Conservation (phyloP, 371 early-diverging fungal genomes). For the Rhizopus delemar region DNA sequence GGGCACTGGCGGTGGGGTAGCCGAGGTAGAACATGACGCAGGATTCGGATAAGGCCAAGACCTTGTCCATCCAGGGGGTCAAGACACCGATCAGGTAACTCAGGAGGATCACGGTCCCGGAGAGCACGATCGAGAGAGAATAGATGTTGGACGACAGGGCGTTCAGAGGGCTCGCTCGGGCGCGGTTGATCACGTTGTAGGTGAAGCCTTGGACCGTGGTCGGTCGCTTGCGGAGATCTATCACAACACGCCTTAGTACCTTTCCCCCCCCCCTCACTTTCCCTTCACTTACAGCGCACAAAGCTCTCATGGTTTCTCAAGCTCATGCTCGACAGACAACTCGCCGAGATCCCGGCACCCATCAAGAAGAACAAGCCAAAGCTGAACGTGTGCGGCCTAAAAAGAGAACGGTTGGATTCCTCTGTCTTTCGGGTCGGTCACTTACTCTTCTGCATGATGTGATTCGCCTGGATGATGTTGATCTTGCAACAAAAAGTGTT, state of each 20-base stretch:
- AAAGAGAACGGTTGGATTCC: not conserved
- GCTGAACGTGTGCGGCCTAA: slow-evolving; percentile 3
- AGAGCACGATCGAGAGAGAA: slow-evolving; percentile 35
- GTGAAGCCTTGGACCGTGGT: slow-evolving; percentile 49
- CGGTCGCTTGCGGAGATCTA: slow-evolving; percentile 33
- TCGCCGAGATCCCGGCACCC: slow-evolving; percentile 46
- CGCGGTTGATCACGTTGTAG: slow-evolving; percentile 47
- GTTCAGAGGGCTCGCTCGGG: slow-evolving; percentile 36
- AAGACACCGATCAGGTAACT: slow-evolving; percentile 30
- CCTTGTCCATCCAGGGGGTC: slow-evolving; percentile 47
- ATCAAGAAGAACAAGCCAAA: slow-evolving; percentile 48
- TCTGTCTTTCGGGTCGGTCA: not conserved
- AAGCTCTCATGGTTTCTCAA: slow-evolving; percentile 62
- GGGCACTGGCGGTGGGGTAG: slow-evolving; percentile 42
- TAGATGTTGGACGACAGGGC: slow-evolving; percentile 41
- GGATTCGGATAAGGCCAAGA: slow-evolving; percentile 57
- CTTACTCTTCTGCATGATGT: slow-evolving; percentile 36
- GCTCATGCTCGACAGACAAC: slow-evolving; percentile 51
- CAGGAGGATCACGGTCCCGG: slow-evolving; percentile 29
- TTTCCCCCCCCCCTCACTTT: too few species aligned
- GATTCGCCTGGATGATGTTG: slow-evolving; percentile 38
- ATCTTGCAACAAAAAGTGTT: slow-evolving; percentile 58
- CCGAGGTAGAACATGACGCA: slow-evolving; percentile 55
- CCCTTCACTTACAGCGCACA: slow-evolving; percentile 55
- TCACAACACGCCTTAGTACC: not conserved